Conservation (phyloP, 2,329 filamentous ascomycete species). For the Talaromyces amestolkiae region DNA sequence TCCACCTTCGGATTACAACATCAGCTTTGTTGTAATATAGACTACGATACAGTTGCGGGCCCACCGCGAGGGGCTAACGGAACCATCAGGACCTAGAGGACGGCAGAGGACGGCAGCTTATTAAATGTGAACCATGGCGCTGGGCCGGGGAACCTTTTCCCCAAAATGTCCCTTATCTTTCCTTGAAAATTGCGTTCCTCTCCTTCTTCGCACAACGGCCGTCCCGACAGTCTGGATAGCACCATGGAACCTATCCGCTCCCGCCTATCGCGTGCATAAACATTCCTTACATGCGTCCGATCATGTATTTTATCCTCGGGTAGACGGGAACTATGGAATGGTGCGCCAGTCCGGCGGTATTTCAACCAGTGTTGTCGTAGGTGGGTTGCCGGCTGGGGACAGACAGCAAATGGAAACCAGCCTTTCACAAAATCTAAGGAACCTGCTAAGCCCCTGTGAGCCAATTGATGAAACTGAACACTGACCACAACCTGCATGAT, state of each 20-base stretch:
- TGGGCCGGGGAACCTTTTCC: conserved; percentile 20
- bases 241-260: conserved; percentile 19
- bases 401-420: neutral
- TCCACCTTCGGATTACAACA: neutral
- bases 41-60: neutral
- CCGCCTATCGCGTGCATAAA: conserved; percentile 21
- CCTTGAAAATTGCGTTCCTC: neutral
- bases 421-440: neutral
- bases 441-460: neutral
- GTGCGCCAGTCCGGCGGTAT: conserved; percentile 20
- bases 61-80: neutral
- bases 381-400: neutral
- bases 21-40: neutral
- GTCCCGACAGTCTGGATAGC: conserved; percentile 23
- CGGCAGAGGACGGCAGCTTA: conserved; percentile 16
- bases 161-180: neutral
- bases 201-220: conserved; percentile 16
- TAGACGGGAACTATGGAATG: conserved; percentile 22
- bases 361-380: neutral
- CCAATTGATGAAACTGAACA: neutral
- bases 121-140: conserved; percentile 20
- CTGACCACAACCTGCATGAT: neutral
- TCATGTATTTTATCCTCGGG: conserved; percentile 15
- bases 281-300: conserved; percentile 20
- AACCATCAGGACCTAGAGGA: neutral